Conservation (phyloP, 495 filamentous ascomycete species). For the Penicillium malachiteum region DNA sequence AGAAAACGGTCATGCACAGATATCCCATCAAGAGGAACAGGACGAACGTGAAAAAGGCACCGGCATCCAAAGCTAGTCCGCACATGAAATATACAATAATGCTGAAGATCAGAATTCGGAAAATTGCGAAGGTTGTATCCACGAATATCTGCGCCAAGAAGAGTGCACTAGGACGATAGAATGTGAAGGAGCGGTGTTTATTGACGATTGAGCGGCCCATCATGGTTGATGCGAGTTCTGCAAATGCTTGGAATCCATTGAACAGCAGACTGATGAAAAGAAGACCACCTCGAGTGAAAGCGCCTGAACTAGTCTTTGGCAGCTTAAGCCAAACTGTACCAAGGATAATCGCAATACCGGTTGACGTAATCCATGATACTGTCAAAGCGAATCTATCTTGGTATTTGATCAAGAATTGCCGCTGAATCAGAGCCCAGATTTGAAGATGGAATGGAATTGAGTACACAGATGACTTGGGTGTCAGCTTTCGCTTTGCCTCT, state of each 20-base stretch:
- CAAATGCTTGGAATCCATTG: slow-evolving; percentile 78
- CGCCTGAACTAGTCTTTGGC: slow-evolving; percentile 62
- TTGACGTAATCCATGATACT: slow-evolving; percentile 73
- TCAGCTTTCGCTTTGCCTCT: slow-evolving; percentile 73
- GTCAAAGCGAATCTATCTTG: slow-evolving; percentile 76
- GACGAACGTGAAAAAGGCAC: slow-evolving; percentile 77
- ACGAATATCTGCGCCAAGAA: slow-evolving; percentile 79
- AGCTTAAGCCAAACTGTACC: slow-evolving; percentile 77
- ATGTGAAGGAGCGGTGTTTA: slow-evolving; percentile 76
- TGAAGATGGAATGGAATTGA: slow-evolving; percentile 76
- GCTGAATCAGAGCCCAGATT: slow-evolving; percentile 77
- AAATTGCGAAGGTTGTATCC: slow-evolving; percentile 68
- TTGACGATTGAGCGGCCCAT: slow-evolving; percentile 71
- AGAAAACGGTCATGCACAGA: slow-evolving; percentile 75
- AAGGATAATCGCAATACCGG: slow-evolving; percentile 72
- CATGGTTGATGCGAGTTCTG: slow-evolving; percentile 71
- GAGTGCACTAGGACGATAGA: slow-evolving; percentile 74
- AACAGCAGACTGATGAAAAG: slow-evolving; percentile 74
- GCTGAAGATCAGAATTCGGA: slow-evolving; percentile 67
- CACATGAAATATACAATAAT: slow-evolving; percentile 83
- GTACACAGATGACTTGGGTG: slow-evolving; percentile 69
- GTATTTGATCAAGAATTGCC: slow-evolving; percentile 81
- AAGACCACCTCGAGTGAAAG: slow-evolving; percentile 75
- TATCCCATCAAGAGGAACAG: slow-evolving; percentile 70
- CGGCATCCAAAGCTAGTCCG: slow-evolving; percentile 61